Percentiles rank a stretch among this genome's conserved stretches.
These are phyloP conservation scores for Parastagonospora avenae DNA, from an alignment of 2,329 filamentous ascomycete genomes.

Conservation along the genomic window DNA sequence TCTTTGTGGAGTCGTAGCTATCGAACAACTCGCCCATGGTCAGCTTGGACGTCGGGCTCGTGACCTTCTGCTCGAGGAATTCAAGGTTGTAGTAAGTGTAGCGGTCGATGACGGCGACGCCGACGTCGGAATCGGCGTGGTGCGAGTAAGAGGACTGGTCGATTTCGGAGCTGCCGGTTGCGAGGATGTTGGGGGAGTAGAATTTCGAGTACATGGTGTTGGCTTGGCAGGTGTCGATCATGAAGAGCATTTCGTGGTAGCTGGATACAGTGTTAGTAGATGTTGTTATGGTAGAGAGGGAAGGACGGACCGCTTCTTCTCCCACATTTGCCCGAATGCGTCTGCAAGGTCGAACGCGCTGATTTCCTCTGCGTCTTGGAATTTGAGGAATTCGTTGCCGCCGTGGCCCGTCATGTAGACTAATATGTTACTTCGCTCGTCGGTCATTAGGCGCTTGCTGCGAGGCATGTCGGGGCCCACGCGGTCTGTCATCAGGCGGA, in stretches of 20 bases:
- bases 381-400: conserved; percentile 97
- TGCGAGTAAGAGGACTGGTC: conserved; percentile 97
- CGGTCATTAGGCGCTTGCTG: conserved; percentile 90
- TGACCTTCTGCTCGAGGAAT: conserved; percentile 89
- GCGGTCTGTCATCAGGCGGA: conserved; percentile 89
- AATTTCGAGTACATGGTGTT: conserved; percentile 99
- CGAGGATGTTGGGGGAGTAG: conserved; percentile 97
- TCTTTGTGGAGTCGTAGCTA: conserved; percentile 92
- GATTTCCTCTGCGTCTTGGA: conserved; percentile 97
- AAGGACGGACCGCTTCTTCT: conserved; percentile 81
- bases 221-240: conserved; percentile 99
- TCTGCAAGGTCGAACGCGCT: conserved; percentile 94
- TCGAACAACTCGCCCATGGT: conserved; percentile 94
- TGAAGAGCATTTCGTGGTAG: conserved; percentile 97
- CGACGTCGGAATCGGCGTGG: conserved; percentile 96
- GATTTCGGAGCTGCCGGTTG: conserved; percentile 93
- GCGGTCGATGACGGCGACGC: conserved; percentile 95
- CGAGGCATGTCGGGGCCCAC: conserved; percentile 93
- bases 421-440: conserved; percentile 93
- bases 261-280: conserved; percentile 46
- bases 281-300: neutral
- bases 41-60: conserved; percentile 82
- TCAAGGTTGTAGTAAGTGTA: conserved; percentile 99
- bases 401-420: conserved; percentile 99
- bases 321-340: conserved; percentile 99